A percentile compares a stretch with the other conserved stretches of the same genome.
Evolutionary conservation across 495 filamentous ascomycete species (phyloP).

Genomic region (Ramalina intermedia): DNA sequence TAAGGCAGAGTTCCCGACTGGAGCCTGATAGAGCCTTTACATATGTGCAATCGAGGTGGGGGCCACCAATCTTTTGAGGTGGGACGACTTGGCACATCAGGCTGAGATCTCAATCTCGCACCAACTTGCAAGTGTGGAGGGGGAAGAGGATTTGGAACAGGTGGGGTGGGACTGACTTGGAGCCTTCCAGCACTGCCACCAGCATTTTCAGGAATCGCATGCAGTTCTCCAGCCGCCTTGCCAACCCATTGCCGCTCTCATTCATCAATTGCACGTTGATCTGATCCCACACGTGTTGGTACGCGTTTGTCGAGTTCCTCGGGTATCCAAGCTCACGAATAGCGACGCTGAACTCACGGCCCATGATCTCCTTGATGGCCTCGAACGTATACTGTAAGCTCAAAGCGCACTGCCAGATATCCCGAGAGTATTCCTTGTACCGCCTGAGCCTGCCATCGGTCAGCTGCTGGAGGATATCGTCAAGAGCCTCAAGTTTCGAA

Average conservation of each 20-base stretch:
- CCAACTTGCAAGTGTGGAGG: too few relatives aligned
- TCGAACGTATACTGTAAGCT: constrained; percentile 40
- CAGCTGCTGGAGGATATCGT: constrained; percentile 17
- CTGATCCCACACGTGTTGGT: constrained; percentile 38
- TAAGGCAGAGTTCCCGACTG: too few relatives aligned
- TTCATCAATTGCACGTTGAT: constrained; percentile 33
- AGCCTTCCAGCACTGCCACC: constrained; percentile 29
- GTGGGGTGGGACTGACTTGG: constrained; percentile 1
- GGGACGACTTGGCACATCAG: too few relatives aligned
- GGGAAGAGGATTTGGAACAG: not conserved
- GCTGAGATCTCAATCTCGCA: too few relatives aligned
- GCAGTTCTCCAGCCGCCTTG: constrained; percentile 31
- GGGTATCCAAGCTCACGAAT: constrained; percentile 20
- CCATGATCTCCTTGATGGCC: constrained; percentile 24
- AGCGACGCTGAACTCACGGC: constrained; percentile 26
- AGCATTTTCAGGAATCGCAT: not conserved
- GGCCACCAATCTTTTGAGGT: too few relatives aligned
- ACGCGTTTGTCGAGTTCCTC: constrained; percentile 22
- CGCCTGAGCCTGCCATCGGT: not conserved
- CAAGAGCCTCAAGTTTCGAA: constrained; percentile 31
- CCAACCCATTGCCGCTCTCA: constrained; percentile 34
- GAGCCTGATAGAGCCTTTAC: too few relatives aligned
- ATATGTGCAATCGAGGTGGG: too few relatives aligned
- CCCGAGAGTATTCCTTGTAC: constrained; percentile 15
- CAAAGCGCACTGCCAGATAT: constrained; percentile 31